A percentile compares a stretch with the other conserved stretches of the same genome.
These are phyloP conservation scores for Albugo laibachii DNA, from an alignment of 352 stramenopile species.

Conservation along the genomic window DNA sequence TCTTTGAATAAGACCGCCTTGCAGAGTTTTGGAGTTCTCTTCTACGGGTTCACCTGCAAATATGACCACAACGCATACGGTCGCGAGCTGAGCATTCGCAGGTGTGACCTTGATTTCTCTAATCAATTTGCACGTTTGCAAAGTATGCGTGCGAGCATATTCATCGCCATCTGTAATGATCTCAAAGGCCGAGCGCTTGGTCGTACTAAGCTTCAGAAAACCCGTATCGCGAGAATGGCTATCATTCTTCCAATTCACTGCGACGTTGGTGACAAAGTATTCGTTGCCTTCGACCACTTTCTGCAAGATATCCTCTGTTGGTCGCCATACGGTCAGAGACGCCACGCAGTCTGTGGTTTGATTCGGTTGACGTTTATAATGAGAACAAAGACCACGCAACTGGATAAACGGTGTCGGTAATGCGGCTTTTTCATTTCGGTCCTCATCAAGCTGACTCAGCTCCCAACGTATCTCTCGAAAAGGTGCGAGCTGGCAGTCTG, in stretches of 20 bases:
- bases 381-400: slow-evolving; percentile 38
- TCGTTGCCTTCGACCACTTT: slow-evolving; percentile 26
- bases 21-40: not conserved
- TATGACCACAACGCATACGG: slow-evolving; percentile 8
- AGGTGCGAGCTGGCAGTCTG: slow-evolving; percentile 31
- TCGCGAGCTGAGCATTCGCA: slow-evolving; percentile 3
- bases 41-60: slow-evolving; percentile 1
- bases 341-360: slow-evolving; percentile 11
- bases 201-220: slow-evolving; percentile 37
- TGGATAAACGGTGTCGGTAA: slow-evolving; percentile 42
- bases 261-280: slow-evolving; percentile 39
- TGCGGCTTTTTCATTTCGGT: slow-evolving; percentile 3
- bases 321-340: slow-evolving; percentile 43
- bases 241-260: slow-evolving; percentile 42
- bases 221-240: slow-evolving; percentile 13
- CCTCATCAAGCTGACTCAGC: not conserved
- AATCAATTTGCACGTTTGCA: not conserved
- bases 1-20: not conserved
- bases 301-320: slow-evolving; percentile 26
- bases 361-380: slow-evolving; percentile 5
- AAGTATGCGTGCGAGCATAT: not conserved
- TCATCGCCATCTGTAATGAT: not conserved
- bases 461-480: slow-evolving; percentile 23
- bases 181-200: slow-evolving; percentile 31
- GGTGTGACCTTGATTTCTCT: not conserved